A percentile compares a stretch with the other conserved stretches of the same genome.
phyloP scores from a whole-genome alignment of 73 alveolate species.

The Tetrahymena borealis region DNA sequence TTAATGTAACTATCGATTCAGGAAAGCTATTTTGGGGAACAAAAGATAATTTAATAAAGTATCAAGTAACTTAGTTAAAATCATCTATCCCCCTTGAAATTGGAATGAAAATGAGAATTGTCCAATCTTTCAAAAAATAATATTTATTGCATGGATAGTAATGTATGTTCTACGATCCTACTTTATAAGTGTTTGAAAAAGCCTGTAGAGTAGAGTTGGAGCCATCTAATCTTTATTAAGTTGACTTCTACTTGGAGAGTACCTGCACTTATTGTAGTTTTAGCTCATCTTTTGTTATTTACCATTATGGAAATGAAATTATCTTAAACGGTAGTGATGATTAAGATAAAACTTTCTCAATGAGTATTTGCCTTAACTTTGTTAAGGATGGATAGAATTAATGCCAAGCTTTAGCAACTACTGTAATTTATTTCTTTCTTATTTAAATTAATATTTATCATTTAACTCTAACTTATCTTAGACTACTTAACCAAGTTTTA shows the following conservation, averaged over 20 bases:
- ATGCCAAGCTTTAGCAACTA: not conserved
- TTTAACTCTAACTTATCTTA: not conserved
- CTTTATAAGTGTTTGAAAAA: not conserved
- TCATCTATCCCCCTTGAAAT: not conserved
- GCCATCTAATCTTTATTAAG: not conserved
- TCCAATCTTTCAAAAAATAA: not conserved
- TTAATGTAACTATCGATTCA: not conserved
- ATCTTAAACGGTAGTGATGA: not conserved
- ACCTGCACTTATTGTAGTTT: not conserved
- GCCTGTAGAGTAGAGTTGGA: not conserved
- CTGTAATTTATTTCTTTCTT: not conserved
- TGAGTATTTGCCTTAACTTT: not conserved
- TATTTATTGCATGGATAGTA: not conserved
- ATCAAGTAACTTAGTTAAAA: not conserved
- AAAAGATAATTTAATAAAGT: not conserved
- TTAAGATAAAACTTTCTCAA: not conserved
- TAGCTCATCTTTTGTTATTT: not conserved
- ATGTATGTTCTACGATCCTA: not conserved
- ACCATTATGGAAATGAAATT: not conserved
- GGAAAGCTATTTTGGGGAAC: not conserved
- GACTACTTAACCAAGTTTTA: not conserved
- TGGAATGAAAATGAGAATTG: not conserved
- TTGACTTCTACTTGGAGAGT: not conserved
- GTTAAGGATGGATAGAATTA: not conserved
- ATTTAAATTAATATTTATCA: not conserved